These are phyloP conservation scores for Debaryomyces castellii DNA, from an alignment of 805 yeast species.

Conservation along the genomic window DNA sequence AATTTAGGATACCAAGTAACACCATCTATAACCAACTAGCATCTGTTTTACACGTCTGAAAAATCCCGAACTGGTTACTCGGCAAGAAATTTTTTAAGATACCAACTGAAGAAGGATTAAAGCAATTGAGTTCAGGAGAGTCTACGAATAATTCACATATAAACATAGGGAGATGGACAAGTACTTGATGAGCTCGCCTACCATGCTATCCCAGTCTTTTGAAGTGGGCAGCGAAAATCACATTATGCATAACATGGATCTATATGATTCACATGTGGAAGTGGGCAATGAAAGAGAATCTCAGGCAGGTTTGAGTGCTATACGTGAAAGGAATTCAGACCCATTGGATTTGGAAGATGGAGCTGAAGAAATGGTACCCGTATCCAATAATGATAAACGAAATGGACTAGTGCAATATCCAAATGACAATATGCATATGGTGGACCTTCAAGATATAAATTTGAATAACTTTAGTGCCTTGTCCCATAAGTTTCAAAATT, in stretches of 20 bases:
- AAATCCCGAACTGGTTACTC: background rate
- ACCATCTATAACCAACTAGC: background rate
- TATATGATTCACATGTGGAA: conserved; percentile 5
- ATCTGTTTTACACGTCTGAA: background rate
- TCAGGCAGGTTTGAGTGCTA: background rate
- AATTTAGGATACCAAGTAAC: background rate
- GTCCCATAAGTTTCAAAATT: conserved; percentile 14
- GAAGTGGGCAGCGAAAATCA: conserved; percentile 12
- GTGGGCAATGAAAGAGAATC: background rate
- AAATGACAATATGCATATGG: background rate
- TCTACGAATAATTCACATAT: background rate
- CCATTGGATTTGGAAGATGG: background rate
- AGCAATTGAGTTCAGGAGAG: background rate
- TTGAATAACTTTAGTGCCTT: background rate
- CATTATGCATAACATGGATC: conserved; percentile 7
- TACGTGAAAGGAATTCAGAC: background rate
- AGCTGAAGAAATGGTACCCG: conserved; percentile 17
- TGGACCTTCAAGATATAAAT: background rate
- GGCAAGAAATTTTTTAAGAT: background rate
- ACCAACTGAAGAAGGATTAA: background rate
- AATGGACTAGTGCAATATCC: background rate
- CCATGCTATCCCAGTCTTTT: conserved; percentile 34
- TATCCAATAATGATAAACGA: conserved; percentile 10
- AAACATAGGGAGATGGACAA: conserved; percentile 28
- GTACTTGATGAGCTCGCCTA: conserved; percentile 40